These are phyloP conservation scores for Syncephalastrum contaminatum DNA, from an alignment of 371 early-diverging fungal species.

Conservation along the genomic window DNA sequence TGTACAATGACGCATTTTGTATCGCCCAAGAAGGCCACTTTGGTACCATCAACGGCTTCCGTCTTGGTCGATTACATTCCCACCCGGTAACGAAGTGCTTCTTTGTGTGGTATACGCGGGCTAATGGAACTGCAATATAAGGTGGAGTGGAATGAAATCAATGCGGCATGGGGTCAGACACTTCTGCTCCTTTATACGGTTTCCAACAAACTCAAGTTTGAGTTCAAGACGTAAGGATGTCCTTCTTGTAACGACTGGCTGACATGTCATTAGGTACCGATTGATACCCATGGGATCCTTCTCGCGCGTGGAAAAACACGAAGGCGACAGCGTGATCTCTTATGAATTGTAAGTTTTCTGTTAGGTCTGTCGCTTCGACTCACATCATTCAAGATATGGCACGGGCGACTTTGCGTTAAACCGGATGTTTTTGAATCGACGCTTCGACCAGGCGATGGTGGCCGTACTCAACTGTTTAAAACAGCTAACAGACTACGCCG, in stretches of 20 bases:
- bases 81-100: conserved; percentile 48
- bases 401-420: conserved; percentile 84
- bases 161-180: conserved; percentile 95
- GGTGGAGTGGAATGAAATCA: conserved; percentile 95
- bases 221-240: conserved; percentile 68
- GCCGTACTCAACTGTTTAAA: conserved; percentile 88
- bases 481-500: conserved; percentile 82
- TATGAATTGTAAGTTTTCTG: conserved; percentile 73
- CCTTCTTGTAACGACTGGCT: background rate
- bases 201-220: conserved; percentile 79
- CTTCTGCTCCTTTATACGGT: conserved; percentile 84
- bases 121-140: conserved; percentile 12
- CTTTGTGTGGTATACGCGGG: no score
- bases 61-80: conserved; percentile 81
- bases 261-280: conserved; percentile 54
- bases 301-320: conserved; percentile 84
- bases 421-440: conserved; percentile 81
- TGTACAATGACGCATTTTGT: conserved; percentile 90
- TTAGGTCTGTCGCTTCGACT: background rate
- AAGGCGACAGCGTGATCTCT: conserved; percentile 65
- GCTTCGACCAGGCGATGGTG: conserved; percentile 89
- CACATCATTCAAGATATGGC: conserved; percentile 61
- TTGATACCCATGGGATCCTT: conserved; percentile 92
- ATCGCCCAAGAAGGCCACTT: conserved; percentile 85
- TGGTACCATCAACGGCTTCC: conserved; percentile 92